These are phyloP conservation scores for Amphicarpaea edgeworthii DNA, from an alignment of 306 rosid genomes.

Conservation along the genomic window DNA sequence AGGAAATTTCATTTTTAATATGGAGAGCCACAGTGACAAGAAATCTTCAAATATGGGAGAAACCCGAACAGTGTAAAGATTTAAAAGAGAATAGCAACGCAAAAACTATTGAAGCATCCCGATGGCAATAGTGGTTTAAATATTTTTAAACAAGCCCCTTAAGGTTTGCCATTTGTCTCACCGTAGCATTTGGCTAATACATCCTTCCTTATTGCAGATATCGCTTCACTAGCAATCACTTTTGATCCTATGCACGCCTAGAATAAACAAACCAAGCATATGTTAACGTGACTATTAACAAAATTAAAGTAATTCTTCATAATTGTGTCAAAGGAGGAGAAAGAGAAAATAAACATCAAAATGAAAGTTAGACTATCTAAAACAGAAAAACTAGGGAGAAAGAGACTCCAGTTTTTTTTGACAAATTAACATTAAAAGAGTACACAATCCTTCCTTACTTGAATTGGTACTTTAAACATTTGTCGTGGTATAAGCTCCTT, in stretches of 20 bases:
- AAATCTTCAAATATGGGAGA: neutral
- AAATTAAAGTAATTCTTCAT: constrained; percentile 24
- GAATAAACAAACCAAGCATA: constrained; percentile 34
- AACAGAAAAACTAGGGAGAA: constrained; percentile 10
- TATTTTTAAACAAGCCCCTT: constrained; percentile 4
- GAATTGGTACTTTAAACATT: constrained; percentile 97
- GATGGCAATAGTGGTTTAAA: neutral
- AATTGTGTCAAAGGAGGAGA: constrained; percentile 19
- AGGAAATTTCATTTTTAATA: constrained; percentile 9
- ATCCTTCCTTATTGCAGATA: constrained; percentile 94
- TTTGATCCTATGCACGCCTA: constrained; percentile 92
- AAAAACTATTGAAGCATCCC: constrained; percentile 21
- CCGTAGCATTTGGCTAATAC: constrained; percentile 97
- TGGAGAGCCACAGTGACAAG: constrained; percentile 26
- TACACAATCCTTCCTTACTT: constrained; percentile 59
- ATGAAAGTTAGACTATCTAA: constrained; percentile 30
- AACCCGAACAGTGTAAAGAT: neutral
- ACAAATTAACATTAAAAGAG: constrained; percentile 27
- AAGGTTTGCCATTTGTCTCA: constrained; percentile 47
- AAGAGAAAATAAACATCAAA: constrained; percentile 12
- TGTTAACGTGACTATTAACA: neutral
- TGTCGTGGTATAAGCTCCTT: constrained; percentile 98
- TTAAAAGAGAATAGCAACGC: constrained; percentile 6
- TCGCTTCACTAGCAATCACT: constrained; percentile 89
- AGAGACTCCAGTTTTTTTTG: neutral